Evolutionary conservation across 2,329 filamentous ascomycete species (phyloP), one percentile per base, ranked within the genome.

Genomic region (Penicillium sp.): DNA sequence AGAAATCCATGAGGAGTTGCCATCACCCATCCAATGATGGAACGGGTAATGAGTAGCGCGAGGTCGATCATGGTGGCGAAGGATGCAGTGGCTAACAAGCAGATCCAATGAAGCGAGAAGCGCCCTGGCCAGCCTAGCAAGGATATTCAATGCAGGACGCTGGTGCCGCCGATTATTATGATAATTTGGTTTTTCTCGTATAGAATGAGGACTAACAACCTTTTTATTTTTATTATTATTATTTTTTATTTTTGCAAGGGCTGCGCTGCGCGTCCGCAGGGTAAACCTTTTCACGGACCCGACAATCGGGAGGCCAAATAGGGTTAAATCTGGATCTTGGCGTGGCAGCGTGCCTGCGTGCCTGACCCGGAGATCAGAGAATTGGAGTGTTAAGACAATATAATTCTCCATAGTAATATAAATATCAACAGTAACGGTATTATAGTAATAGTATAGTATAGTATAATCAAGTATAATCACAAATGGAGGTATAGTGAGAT

Each of bases 271-370:
- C 21, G 37, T 40, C 37, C 37, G 10, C 23, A 37, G 10, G 37
- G n/a, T 40, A 27, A 27, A 12, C 17, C 17, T 3, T 13, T 21
- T 12, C 13, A 13, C 7, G 23, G n/a, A 18, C 37, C 37, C 37
- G 37, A 40, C 23, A n/a, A 40, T 40, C 37, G 37, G 37, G 37
- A 26, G 26, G 37, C 21, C 37, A 40, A 40, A 40, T 40, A 40
- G 37, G 37, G 37, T 40, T 40, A 24, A 23, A 39, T 13, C 26
- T 39, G 13, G 13, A 27, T 26, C 37, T 26, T 26, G 37, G 37
- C 37, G 37, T 8, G 37, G 37, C 34, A 13, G 15, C 12, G 37
- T 40, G 21, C 37, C 37, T 40, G 34, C 20, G 30, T n/a, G n/a
- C n/a, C n/a, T n/a, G n/a, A n/a, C n/a, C n/a, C n/a, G n/a, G n/a